A percentile compares a stretch with the other conserved stretches of the same genome.
phyloP scores from a whole-genome alignment of 2,329 filamentous ascomycete genomes.

The Neopestalotiopsis sp. region DNA sequence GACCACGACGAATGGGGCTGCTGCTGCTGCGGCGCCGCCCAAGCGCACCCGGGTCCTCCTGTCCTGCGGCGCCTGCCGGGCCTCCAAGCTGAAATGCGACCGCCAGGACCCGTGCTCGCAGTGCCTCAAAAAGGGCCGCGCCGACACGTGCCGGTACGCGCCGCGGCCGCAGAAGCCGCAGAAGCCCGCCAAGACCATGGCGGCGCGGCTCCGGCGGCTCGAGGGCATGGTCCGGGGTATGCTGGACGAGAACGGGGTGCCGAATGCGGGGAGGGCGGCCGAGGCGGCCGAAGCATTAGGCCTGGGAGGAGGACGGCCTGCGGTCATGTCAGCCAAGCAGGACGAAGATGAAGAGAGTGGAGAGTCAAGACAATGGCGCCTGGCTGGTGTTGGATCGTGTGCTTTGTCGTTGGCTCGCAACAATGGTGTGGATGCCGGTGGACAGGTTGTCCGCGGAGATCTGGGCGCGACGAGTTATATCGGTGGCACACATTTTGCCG shows the following conservation, averaged over 20 bases:
- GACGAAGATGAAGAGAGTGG: no score
- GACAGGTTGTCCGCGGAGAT: conserved; percentile 50
- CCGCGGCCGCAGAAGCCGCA: conserved; percentile 47
- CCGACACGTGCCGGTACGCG: conserved; percentile 54
- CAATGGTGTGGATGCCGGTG: conserved; percentile 27
- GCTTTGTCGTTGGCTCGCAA: background rate
- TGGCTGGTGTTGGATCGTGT: background rate
- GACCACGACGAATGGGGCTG: background rate
- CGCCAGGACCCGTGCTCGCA: conserved; percentile 57
- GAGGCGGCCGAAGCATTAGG: background rate
- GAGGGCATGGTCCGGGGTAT: conserved; percentile 64
- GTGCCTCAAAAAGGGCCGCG: conserved; percentile 55
- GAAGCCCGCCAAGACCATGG: conserved; percentile 54
- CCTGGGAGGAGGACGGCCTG: no score
- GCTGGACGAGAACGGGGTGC: conserved; percentile 48
- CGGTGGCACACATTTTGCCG: conserved; percentile 65
- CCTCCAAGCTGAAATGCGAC: conserved; percentile 64
- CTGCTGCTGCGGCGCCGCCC: conserved; percentile 9
- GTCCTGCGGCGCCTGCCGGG: conserved; percentile 58
- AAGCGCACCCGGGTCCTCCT: conserved; percentile 58
- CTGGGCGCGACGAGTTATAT: conserved; percentile 54
- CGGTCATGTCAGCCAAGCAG: no score
- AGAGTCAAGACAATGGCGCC: no score
- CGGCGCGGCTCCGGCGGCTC: conserved; percentile 58
- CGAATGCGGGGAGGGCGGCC: background rate